These are phyloP conservation scores for Penicillium riverlandense DNA, from an alignment of 495 filamentous ascomycete genomes.

Conservation along the genomic window DNA sequence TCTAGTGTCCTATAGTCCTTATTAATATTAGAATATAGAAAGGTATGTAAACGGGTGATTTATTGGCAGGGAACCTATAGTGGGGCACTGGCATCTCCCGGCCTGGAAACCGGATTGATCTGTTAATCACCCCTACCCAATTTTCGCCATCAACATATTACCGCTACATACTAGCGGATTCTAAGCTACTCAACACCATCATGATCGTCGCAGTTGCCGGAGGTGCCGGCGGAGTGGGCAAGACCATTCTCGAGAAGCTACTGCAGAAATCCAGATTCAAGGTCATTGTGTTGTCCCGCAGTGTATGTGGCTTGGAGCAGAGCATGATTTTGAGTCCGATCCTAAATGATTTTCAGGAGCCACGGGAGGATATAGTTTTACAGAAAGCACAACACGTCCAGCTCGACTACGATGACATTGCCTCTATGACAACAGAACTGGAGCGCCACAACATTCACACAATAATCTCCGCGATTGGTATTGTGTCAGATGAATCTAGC, in stretches of 20 bases:
- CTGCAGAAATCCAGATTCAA: slow-evolving; percentile 26
- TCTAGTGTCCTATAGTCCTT: too few species aligned
- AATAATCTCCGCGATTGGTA: slow-evolving; percentile 42
- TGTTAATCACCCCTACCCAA: too few species aligned
- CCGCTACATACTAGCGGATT: too few species aligned
- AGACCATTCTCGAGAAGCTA: slow-evolving; percentile 42
- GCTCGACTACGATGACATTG: slow-evolving; percentile 38
- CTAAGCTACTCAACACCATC: background rate
- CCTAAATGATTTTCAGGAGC: slow-evolving; percentile 1
- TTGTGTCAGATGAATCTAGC: slow-evolving; percentile 25
- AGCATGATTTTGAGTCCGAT: background rate
- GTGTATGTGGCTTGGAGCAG: slow-evolving; percentile 3
- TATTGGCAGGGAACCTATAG: too few species aligned
- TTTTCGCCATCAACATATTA: too few species aligned
- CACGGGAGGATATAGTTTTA: background rate
- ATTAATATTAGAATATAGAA: too few species aligned
- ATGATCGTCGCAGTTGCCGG: slow-evolving; percentile 47
- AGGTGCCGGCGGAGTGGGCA: slow-evolving; percentile 45
- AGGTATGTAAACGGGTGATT: too few species aligned
- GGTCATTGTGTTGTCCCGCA: slow-evolving; percentile 37
- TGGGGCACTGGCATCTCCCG: too few species aligned
- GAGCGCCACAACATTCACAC: slow-evolving; percentile 43
- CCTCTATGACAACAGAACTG: slow-evolving; percentile 27
- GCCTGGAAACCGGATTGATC: too few species aligned
- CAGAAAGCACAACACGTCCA: slow-evolving; percentile 11